phyloP scores from a whole-genome alignment of 305 asterid species.

The Fraxinus velutina region DNA sequence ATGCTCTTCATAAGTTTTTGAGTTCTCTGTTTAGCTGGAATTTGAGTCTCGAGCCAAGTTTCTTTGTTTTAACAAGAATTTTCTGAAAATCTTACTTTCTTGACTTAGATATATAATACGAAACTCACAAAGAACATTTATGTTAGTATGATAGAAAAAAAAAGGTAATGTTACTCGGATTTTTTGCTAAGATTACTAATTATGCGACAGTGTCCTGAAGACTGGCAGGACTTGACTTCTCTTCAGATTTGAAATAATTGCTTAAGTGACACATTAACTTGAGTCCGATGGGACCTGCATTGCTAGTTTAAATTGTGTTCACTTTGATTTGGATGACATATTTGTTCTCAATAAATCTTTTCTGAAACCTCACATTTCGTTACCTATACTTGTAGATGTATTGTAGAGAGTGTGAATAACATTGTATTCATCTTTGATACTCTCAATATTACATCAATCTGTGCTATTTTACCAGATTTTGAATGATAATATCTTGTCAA shows the following conservation, averaged over 20 bases:
- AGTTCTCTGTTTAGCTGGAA: neutral
- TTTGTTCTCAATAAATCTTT: neutral
- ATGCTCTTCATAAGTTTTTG: slow-evolving; percentile 10
- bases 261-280: neutral
- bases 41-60: neutral
- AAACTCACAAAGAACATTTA: neutral
- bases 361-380: neutral
- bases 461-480: neutral
- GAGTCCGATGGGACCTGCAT: neutral
- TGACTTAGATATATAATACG: neutral
- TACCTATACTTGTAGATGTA: neutral
- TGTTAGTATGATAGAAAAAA: neutral
- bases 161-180: neutral
- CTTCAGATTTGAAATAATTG: neutral
- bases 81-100: neutral
- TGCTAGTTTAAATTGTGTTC: neutral
- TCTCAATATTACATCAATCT: neutral
- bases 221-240: neutral
- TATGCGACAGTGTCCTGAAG: neutral
- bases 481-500: neutral
- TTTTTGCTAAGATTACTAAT: neutral
- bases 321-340: neutral
- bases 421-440: neutral
- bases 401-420: neutral
- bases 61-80: neutral